A percentile compares a stretch with the other conserved stretches of the same genome.
Conservation (phyloP, 2,329 filamentous ascomycete species). For the Rutstroemia sp. region DNA sequence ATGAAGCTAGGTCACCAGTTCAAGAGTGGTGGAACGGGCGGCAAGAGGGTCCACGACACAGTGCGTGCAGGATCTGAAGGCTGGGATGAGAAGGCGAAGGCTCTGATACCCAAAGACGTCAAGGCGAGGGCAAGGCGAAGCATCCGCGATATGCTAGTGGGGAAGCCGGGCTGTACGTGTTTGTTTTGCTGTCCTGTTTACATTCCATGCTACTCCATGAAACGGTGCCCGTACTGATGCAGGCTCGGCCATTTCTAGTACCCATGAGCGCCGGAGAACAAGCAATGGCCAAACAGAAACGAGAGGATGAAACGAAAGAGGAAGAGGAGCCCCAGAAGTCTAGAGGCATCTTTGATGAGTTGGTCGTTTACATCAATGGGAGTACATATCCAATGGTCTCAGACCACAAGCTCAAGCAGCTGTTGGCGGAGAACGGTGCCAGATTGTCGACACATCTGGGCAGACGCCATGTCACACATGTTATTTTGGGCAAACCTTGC, state of each 20-base stretch:
- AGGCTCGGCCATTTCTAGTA: slow-evolving; percentile 26
- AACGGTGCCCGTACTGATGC: slow-evolving; percentile 7
- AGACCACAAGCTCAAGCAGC: slow-evolving; percentile 76
- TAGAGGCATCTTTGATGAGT: slow-evolving; percentile 54
- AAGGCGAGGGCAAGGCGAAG: slow-evolving; percentile 29
- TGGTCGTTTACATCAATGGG: slow-evolving; percentile 81
- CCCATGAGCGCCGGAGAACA: slow-evolving; percentile 16
- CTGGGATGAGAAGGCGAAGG: slow-evolving; percentile 39
- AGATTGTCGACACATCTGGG: slow-evolving; percentile 62
- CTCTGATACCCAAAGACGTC: slow-evolving; percentile 37
- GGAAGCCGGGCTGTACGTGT: slow-evolving; percentile 6
- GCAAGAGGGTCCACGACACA: slow-evolving; percentile 54
- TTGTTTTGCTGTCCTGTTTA: background rate
- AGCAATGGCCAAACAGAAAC: slow-evolving; percentile 32
- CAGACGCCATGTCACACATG: slow-evolving; percentile 72
- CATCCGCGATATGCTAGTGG: slow-evolving; percentile 45
- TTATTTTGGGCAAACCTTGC: slow-evolving; percentile 64
- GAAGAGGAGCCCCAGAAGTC: slow-evolving; percentile 23
- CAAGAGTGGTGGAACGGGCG: slow-evolving; percentile 46
- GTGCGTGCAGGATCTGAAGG: slow-evolving; percentile 57
- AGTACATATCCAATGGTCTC: slow-evolving; percentile 75
- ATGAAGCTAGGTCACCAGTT: slow-evolving; percentile 67
- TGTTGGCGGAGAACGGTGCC: slow-evolving; percentile 70
- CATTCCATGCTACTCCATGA: slow-evolving; percentile 3
- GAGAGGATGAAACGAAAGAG: slow-evolving; percentile 45